Base-by-base conservation (phyloP, 192 early-diverging fungal genomes). In the Thamnidium elegans region DNA sequence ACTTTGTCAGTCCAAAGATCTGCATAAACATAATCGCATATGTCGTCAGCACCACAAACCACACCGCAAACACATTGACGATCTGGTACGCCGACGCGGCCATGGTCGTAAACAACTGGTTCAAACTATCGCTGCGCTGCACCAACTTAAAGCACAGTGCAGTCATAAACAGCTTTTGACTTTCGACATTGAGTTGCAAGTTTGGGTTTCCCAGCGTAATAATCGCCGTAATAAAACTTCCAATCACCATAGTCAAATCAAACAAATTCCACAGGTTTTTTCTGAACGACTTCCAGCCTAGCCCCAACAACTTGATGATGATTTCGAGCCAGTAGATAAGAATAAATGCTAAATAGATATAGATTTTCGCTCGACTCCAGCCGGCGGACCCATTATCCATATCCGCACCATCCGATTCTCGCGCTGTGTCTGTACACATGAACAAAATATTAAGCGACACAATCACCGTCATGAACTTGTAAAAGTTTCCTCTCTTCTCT, bases 11-110 rank as follows among this genome's bases (percentile, higher is more conserved):
- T 8, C 84, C 84, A 76, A 86, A 86, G 13, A 83, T 83, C 56
- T 86, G 81, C 68, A 81, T 75, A 71, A 83, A 86, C 79, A 86
- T 83, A 47, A 86, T 81, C 7, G 78, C 70, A 51, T 81, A 86
- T 0, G 80, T 76, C 4, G 73, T 70, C 72, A 85, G 72, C 10
- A 83, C 78, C 26, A 85, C 76, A 50, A 81, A 78, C 84, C 84
- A 85, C 3, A 85, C 84, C 1, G 75, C 81, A 52, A 83, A 81
- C 50, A 85, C 62, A 68, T 82, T 83, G 23, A 76, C 32, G 36
- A 85, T 82, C 15, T 80, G 79, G 60, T 67, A 71, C 2, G 69
- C 55, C 19, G 62, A 64, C 4, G 70, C 65, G 79, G 78, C 73
- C 81, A 83, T 83, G 20, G 80, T 86, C 11, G 73, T 86, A 59